Base-by-base conservation (phyloP, 768 basidiomycete species). In the Xanthoconium purpureum region DNA sequence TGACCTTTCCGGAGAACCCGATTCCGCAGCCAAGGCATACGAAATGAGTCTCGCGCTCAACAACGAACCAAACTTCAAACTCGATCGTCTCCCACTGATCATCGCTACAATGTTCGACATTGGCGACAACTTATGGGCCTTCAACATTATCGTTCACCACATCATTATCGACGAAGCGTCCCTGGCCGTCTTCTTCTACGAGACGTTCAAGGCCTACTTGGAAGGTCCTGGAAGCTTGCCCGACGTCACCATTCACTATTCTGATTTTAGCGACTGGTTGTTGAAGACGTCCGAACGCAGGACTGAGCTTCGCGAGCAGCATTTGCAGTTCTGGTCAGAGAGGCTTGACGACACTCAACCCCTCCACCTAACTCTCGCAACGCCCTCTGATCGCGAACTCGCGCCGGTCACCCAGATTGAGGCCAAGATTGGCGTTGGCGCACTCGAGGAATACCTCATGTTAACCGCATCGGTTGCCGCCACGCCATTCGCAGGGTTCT, bases 151-250 rank as follows among this genome's bases (percentile, higher is more conserved):
- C n/a, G 61, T 69, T 48, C 69, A 70, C 35, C 69, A 70, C 47
- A 70, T 71, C 47, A 67, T 71, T 13, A 69, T 62, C 3, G 69
- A 71, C 36, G 69, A 71, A 44, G 57, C 67, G 29, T 70, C 69
- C 1, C 59, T 70, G 0, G 69, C 63, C 5, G 42, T 70, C 15
- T 70, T 70, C 64, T 70, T 70, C 56, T 68, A 67, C 50, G 68
- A 70, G 37, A 53, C 68, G 52, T 70, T 68, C 60, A 56, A 57
- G 29, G 17, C 66, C 29, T 70, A 70, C 55, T 40, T 70, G 50
- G 57, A 70, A 6, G 68, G 68, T 20, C 53, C 64, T 13, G 66
- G 55, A 40, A 61, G 62, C 53, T 56, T 70, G n/a, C 59, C 59
- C 0, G 69, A 70, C 6, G 63, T 64, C 13, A 35, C 44, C n/a